Evolutionary conservation across 2,329 filamentous ascomycete species (phyloP), one percentile per base, ranked within the genome.

Genomic region (Monilinia fructigena): DNA sequence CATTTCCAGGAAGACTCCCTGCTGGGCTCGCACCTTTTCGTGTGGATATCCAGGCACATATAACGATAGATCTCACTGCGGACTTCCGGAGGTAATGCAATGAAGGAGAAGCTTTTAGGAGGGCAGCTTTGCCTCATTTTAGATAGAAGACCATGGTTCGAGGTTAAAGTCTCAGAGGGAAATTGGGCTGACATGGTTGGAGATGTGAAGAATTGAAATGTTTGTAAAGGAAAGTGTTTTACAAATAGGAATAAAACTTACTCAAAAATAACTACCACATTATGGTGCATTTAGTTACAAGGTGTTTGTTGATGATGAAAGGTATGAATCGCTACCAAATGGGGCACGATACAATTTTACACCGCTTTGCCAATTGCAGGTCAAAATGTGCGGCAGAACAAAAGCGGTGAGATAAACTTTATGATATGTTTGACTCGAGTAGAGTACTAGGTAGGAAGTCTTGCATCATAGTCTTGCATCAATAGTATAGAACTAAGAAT

Each of bases 341-440:
- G 31, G 5, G 31, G 31, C 31, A 35, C 7, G 5, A 35, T 35
- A 5, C 31, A 8, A 5, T 8, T 35, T 35, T 28, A 52, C 48
- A 52, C 48, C 48, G 48, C 48, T 8, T 52, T 52, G 11, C 3
- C 48, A 2, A 3, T 26, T 26, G 4, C 14, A 23, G 23, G 7
- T 52, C 14, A 52, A 14, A 14, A 16, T 14, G 5, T 20, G 4
- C 23, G 55, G 55, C 40, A 58, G 2, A n/a, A 31, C 8, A 12
- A 45, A 58, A 58, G 55, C 55, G 55, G 55, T 45, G 40, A 58
- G 40, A 20, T n/a, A 20, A 45, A n/a, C 14, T 52, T 50, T 12
- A 50, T 50, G 47, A 50, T 10, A n/a, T 47, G 5, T 4, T 1
- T 7, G 3, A 4, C 16, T 18, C 40, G 40, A 14, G 16, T 16